Evolutionary conservation across 1,139 yeast genomes (phyloP), one percentile per base, ranked within the genome.

Genomic region (Yamadazyma spencermartinsiae): DNA sequence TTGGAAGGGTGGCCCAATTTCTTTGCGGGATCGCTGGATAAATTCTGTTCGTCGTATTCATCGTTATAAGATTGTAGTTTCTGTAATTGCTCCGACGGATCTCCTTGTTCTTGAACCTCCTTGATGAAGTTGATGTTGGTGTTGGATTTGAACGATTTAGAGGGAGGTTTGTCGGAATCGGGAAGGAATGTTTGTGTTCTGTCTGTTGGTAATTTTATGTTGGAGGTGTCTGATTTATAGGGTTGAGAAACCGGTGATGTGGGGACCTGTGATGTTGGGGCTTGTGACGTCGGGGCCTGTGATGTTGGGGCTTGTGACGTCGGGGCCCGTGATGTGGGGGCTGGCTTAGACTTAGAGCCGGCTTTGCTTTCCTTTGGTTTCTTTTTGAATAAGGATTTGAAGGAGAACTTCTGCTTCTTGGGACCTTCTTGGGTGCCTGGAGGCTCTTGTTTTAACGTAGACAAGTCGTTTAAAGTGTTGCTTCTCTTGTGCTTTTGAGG

Each of bases 391-490:
- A 72, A 54, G 2, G 68, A 54, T 37, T 58, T 64, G 54, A 72
- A 66, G 33, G 74, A 67, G 45, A 72, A 72, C 42, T 61, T 63
- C 11, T 44, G 34, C 44, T 68, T 70, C 52, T 57, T 60, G 8
- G 16, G 15, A 17, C 10, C 16, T 9, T 9, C 31, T 18, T 52
- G 56, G 13, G 46, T 41, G 31, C 9, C 28, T 2, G 34, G 12
- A 14, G 41, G 27, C 2, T 40, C 39, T 5, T 35, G 39, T 4
- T 51, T 38, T 4, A 53, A 32, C 9, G 47, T 42, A 1, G 60
- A 39, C 14, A 58, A 46, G 31, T 61, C 60, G 11, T 57, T 50
- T 31, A 56, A 40, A 7, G 65, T 60, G 29, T 47, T 52, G 40
- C 68, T 61, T 45, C 70, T 51, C 32, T 52, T 60, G 37, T 58